Evolutionary conservation across 495 filamentous ascomycete species (phyloP), one percentile per base, ranked within the genome.

Genomic region (Penicillium desertorum): DNA sequence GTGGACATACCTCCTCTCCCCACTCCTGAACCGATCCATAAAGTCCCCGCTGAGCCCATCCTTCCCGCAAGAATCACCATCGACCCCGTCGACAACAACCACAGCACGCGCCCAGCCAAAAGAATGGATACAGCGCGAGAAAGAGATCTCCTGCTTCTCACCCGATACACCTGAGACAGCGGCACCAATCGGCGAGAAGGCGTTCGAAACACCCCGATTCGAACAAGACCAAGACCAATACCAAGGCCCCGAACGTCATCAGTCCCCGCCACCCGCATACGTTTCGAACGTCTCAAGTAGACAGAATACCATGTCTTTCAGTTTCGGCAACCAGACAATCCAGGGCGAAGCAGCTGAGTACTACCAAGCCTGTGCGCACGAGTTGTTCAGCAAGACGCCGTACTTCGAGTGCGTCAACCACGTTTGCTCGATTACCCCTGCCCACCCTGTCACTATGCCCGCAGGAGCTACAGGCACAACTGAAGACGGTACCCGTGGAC

Each of bases 1-100:
- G 92, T 96, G 92, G 92, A 92, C 89, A 58, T 81, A 88, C 57
- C 81, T 96, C 42, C 86, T 86, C 2, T 91, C 91, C 1, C 92
- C 92, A 0, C 87, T 96, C 54, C 64, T 84, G 41, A 72, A 77
- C 19, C 66, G 74, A 5, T 75, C 76, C 12, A 78, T 63, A 10
- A 70, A 58, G 45, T 71, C 68, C n/a, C 68, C 69, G 4, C 45
- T 64, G 4, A 66, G 66, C 29, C 63, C 70, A 4, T 64, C 25
- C 36, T 71, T 50, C 68, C 78, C 25, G 60, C 66, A 16, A 29
- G 74, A 44, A 70, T 72, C 22, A 54, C 67, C 60, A 19, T 59
- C 70, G 7, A 64, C 71, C 10, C 52, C 63, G 51, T 64, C 74
- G 11, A 55, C 66, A 30, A 55, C 70, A 17, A 69, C 73, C 3